Base-by-base conservation (phyloP, 2,329 filamentous ascomycete species). In the Scortechinia acanthostroma region DNA sequence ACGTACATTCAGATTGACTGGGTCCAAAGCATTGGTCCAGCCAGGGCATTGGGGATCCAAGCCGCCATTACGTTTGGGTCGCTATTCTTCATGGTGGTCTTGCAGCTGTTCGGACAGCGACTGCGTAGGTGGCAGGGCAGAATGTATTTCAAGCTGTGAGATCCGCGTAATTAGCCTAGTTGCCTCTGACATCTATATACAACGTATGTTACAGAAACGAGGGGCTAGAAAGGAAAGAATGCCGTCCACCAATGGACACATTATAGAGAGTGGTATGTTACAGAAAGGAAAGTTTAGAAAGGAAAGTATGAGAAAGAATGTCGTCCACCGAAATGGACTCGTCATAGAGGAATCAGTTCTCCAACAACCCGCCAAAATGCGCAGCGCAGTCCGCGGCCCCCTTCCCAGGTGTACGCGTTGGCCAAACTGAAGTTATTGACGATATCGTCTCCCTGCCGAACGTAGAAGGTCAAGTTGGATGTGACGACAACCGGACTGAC, bases 361-460 rank as follows among this genome's bases (percentile, higher is more conserved):
- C 10, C 25, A 10, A 30, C 25, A n/a, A n/a, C 10, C 25, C n/a
- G 10, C 56, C 55, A 57, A 37, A 57, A 52, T 19, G 47, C 47
- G 17, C 55, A 57, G 30, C 55, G 28, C 15, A 21, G 46, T 2
- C 51, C 51, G 1, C 55, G 42, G 1, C 53, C 53, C 2, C 52
- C 54, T 48, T 56, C 54, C 55, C 55, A 57, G 2, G 47, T 22
- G 22, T 47, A 33, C 1, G 52, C 51, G 17, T 48, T 40, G 6
- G 44, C 51, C 2, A 56, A 43, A 4, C 47, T 49, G 20, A 58
- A 57, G 2, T 17, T 48, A 22, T 58, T 58, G 22, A 16, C 5
- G 19, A 42, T n/a, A 43, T 44, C 13, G 46, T 21, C 22, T 33
- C 28, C 17, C 35, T 28, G 17, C 33, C 46, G 21, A 44, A 45